Conservation (phyloP, 2,329 filamentous ascomycete species). For the Diaporthe ilicicola region DNA sequence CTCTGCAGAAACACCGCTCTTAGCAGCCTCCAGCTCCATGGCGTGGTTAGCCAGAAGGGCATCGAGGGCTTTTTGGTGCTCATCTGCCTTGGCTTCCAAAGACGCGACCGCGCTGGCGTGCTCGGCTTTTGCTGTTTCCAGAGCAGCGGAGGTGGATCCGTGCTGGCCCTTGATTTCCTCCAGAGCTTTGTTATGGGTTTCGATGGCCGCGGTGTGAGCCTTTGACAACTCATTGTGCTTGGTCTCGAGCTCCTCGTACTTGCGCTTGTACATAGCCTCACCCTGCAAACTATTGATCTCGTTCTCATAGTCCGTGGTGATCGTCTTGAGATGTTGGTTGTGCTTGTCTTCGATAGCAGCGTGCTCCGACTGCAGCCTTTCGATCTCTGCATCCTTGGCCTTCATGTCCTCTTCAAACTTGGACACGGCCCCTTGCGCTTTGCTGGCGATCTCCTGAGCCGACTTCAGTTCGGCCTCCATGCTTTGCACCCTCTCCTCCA, state of each 20-base stretch:
- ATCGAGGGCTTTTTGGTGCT: conserved; percentile 63
- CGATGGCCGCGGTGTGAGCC: conserved; percentile 44
- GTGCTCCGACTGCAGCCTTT: conserved; percentile 60
- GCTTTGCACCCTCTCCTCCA: conserved; percentile 51
- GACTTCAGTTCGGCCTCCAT: conserved; percentile 57
- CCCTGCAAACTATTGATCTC: conserved; percentile 71
- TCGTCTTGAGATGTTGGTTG: conserved; percentile 63
- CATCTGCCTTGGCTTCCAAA: conserved; percentile 59
- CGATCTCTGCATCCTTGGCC: conserved; percentile 58
- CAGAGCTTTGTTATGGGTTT: conserved; percentile 52
- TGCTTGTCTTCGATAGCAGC: conserved; percentile 56
- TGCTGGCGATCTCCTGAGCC: conserved; percentile 51
- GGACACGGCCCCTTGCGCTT: conserved; percentile 56
- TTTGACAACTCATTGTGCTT: conserved; percentile 61
- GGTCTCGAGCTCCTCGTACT: conserved; percentile 67
- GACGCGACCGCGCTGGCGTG: conserved; percentile 54
- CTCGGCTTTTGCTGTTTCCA: conserved; percentile 53
- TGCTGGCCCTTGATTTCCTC: conserved; percentile 54
- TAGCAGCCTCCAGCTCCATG: conserved; percentile 65
- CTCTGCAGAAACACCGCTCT: conserved; percentile 60
- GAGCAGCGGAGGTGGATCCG: conserved; percentile 53
- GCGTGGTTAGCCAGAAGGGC: conserved; percentile 65
- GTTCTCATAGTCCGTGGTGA: conserved; percentile 70
- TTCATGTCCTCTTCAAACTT: conserved; percentile 57
- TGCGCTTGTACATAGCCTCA: conserved; percentile 70